phyloP scores from a whole-genome alignment of 2,329 filamentous ascomycete genomes.

The Rachicladosporium sp. region DNA sequence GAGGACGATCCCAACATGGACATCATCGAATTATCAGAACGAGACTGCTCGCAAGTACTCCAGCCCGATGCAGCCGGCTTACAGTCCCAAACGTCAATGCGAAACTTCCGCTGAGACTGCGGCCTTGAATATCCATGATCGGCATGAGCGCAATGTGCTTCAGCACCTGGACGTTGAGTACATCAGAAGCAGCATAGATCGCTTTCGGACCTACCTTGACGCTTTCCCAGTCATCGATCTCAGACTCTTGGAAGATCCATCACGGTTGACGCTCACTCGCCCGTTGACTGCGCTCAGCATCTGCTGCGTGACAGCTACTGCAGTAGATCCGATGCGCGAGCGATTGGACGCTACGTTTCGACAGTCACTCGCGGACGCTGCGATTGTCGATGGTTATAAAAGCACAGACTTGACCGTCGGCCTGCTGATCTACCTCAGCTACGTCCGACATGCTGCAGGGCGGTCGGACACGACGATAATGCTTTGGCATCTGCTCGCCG shows the following conservation, averaged over 20 bases:
- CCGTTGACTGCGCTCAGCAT: constrained; percentile 16
- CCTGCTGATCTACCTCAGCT: constrained; percentile 14
- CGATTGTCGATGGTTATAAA: constrained; percentile 13
- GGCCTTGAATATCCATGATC: no score
- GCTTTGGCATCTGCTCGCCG: constrained; percentile 14
- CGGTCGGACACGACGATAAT: constrained; percentile 14
- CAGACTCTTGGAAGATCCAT: constrained; percentile 6
- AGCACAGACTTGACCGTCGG: constrained; percentile 17
- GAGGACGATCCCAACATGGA: background rate
- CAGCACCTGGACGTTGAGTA: background rate
- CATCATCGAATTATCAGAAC: background rate
- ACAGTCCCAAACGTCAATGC: no score
- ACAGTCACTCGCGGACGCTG: constrained; percentile 13
- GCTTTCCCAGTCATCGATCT: constrained; percentile 16
- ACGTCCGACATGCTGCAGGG: constrained; percentile 16
- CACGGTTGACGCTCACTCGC: constrained; percentile 11
- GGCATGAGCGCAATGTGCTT: no score
- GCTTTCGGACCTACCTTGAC: constrained; percentile 12
- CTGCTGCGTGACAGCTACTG: constrained; percentile 13
- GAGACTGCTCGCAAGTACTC: constrained; percentile 7
- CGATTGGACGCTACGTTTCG: constrained; percentile 15
- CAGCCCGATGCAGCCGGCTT: background rate
- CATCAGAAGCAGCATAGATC: constrained; percentile 1
- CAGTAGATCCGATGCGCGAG: constrained; percentile 10
- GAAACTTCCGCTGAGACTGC: no score